phyloP scores from a whole-genome alignment of 768 basidiomycete species.

The Harrya chromipes region DNA sequence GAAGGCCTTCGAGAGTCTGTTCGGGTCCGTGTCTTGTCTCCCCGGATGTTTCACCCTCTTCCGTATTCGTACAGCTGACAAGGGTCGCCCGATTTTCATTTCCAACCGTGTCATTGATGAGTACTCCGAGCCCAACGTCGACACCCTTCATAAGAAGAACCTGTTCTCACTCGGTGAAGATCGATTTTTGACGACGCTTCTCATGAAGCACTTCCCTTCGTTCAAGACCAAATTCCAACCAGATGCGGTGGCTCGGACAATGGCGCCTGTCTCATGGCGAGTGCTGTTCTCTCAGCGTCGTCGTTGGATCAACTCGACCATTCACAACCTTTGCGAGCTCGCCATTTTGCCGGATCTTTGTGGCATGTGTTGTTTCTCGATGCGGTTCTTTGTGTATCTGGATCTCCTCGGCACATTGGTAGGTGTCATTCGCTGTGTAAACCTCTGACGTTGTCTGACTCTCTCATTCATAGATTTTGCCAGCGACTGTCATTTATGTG shows the following conservation, averaged over 20 bases:
- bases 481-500: slow-evolving; percentile 61
- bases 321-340: slow-evolving; percentile 66
- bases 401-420: slow-evolving; percentile 65
- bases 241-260: slow-evolving; percentile 59
- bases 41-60: slow-evolving; percentile 74
- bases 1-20: slow-evolving; percentile 67
- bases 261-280: slow-evolving; percentile 60
- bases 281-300: slow-evolving; percentile 65
- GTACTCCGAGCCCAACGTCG: slow-evolving; percentile 62
- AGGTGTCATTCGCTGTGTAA: slow-evolving; percentile 2
- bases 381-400: slow-evolving; percentile 68
- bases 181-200: slow-evolving; percentile 64
- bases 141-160: slow-evolving; percentile 73
- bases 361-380: slow-evolving; percentile 72
- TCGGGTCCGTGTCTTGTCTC: slow-evolving; percentile 70
- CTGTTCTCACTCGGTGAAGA: slow-evolving; percentile 67
- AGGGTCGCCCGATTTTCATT: slow-evolving; percentile 68
- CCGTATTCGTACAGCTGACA: slow-evolving; percentile 68
- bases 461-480: slow-evolving; percentile 41
- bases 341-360: slow-evolving; percentile 60
- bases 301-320: slow-evolving; percentile 73
- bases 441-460: slow-evolving; percentile 7
- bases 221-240: slow-evolving; percentile 69
- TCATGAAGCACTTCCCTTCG: slow-evolving; percentile 68
- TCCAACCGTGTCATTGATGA: slow-evolving; percentile 70